Evolutionary conservation across 164 flowering plant genomes (phyloP).

Genomic region (grape (Vitis vinifera)): DNA sequence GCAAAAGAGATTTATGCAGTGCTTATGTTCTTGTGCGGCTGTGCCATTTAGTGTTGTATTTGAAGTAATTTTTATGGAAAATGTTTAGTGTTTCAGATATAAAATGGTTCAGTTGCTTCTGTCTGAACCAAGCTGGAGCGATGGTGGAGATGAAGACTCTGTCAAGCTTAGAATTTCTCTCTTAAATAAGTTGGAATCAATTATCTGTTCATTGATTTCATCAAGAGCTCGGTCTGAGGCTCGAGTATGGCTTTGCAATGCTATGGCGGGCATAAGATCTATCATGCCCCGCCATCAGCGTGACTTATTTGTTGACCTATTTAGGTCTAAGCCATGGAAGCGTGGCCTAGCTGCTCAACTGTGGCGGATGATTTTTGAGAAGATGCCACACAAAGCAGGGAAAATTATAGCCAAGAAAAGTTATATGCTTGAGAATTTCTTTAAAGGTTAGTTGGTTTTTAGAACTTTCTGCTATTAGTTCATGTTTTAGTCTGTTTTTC

Average conservation of each 20-base stretch:
- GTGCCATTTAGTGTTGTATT: too few relatives aligned
- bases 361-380: constrained; percentile 71
- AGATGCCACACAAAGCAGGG: constrained; percentile 57
- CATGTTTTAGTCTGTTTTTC: too few relatives aligned
- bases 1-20: too few relatives aligned
- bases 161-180: constrained; percentile 32
- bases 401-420: constrained; percentile 56
- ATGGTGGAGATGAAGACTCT: constrained; percentile 28
- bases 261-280: constrained; percentile 53
- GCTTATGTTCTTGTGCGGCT: too few relatives aligned
- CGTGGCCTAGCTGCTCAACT: constrained; percentile 54
- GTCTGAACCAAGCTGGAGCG: constrained; percentile 35
- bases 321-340: constrained; percentile 52
- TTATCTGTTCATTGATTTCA: constrained; percentile 52
- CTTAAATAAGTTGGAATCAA: constrained; percentile 50
- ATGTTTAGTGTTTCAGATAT: background rate
- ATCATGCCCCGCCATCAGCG: constrained; percentile 47
- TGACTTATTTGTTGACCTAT: constrained; percentile 52
- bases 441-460: constrained; percentile 45
- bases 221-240: constrained; percentile 78
- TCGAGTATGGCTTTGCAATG: constrained; percentile 77
- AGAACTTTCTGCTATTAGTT: background rate
- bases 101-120: constrained; percentile 60
- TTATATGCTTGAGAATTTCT: constrained; percentile 66
- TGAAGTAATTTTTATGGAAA: background rate